Evolutionary conservation across 192 early-diverging fungal genomes (phyloP).

Genomic region (Helicostylum pulchrum): DNA sequence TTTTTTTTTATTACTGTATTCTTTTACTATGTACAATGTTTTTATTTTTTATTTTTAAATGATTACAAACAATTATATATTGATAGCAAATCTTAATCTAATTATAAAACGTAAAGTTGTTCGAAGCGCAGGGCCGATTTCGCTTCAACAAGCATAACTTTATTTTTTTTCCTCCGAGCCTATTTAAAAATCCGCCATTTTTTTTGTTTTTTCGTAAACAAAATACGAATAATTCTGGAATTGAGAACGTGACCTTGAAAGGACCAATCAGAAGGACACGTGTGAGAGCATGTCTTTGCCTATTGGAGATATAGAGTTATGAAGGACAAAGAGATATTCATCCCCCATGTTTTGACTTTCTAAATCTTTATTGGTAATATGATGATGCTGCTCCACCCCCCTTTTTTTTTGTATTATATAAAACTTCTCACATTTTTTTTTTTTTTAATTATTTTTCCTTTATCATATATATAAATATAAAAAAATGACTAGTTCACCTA

Average conservation of each 20-base stretch:
- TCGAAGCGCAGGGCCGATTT: no score
- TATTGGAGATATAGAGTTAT: slow-evolving; percentile 7
- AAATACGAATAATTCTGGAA: no score
- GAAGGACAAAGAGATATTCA: not conserved
- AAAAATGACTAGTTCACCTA: not conserved
- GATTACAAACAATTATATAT: no score
- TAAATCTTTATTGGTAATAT: slow-evolving; percentile 5
- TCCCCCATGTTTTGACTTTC: slow-evolving; percentile 8
- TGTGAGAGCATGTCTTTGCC: not conserved
- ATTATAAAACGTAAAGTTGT: no score
- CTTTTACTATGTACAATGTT: no score
- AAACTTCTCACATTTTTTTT: not conserved
- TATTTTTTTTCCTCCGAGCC: no score
- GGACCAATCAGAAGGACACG: slow-evolving; percentile 20
- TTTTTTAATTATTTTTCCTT: not conserved
- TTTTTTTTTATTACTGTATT: no score
- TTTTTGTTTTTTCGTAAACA: no score
- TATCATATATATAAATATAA: not conserved
- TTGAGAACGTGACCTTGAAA: slow-evolving; percentile 14
- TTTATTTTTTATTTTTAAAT: no score
- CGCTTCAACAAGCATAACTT: no score
- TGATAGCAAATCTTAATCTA: no score
- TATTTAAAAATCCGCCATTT: no score
- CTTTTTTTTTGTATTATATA: slow-evolving; percentile 1
- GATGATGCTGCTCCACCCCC: not conserved